These are phyloP conservation scores for Pseudocercospora eumusae DNA, from an alignment of 2,329 filamentous ascomycete species.

Conservation along the genomic window DNA sequence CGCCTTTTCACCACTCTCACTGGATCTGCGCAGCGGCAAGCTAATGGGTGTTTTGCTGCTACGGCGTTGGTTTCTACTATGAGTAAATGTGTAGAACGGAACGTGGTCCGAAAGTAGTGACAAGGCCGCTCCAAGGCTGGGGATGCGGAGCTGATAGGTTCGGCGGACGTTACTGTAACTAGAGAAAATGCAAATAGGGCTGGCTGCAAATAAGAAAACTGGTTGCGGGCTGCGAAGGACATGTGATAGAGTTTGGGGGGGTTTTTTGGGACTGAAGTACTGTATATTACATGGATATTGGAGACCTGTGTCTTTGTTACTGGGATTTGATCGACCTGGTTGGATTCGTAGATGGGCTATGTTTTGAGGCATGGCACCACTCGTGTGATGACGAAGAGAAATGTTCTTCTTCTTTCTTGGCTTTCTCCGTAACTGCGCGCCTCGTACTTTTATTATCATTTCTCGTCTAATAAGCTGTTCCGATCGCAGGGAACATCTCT, in stretches of 20 bases:
- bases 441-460: neutral
- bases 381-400: neutral
- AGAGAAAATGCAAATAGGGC: neutral
- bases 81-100: conserved; percentile 2
- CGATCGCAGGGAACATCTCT: neutral
- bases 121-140: neutral
- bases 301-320: neutral
- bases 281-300: neutral
- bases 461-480: neutral
- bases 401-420: neutral
- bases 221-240: neutral
- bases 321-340: neutral
- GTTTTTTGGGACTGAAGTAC: neutral
- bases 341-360: conserved; percentile 2
- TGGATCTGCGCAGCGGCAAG: neutral
- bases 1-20: conserved; percentile 3
- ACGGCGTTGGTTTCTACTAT: conserved; percentile 12
- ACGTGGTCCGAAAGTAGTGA: neutral
- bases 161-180: neutral
- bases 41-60: conserved; percentile 6
- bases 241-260: neutral
- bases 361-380: conserved; percentile 5
- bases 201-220: neutral
- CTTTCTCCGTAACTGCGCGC: neutral
- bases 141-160: too few relatives aligned